Evolutionary conservation across 192 early-diverging fungal genomes (phyloP), one percentile per base, ranked within the genome.

Genomic region (Coemansia sp.): DNA sequence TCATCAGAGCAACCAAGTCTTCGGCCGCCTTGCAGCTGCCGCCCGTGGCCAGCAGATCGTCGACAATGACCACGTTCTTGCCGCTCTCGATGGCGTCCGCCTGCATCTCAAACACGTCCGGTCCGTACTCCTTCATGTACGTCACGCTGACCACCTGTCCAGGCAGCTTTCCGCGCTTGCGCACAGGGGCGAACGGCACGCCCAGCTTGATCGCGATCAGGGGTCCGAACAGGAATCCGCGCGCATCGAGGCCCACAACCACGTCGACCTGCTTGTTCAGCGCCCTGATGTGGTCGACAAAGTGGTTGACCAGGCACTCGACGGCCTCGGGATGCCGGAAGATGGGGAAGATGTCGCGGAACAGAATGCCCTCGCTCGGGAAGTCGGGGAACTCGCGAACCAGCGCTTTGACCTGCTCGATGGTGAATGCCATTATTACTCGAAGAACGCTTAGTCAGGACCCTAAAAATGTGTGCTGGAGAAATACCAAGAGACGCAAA

Each of bases 161-260:
- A 1, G 97, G 95, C 30, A 98, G 86, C 83, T 99, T 99, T 25
- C 97, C 97, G 29, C 88, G 82, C 85, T 99, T 99, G 55, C 97
- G 86, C 48, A 97, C 91, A 34, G 97, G 97, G 0, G 86, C 95
- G 82, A 99, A 99, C 22, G 90, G 85, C 62, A 89, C 89, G 48
- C 87, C 88, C 18, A 99, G 82, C 73, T 90, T 88, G 64, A 86
- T 76, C 29, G 96, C 96, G 42, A 99, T 84, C 75, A 91, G 75
- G 16, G 97, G 94, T 6, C 95, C 94, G 34, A 99, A 87, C 47
- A 99, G 83, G 83, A 99, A 99, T 14, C 97, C 97, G 75, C 97
- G 94, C 6, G 97, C 93, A 69, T 99, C 97, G 19, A 98, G 84
- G 47, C 95, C 97, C 50, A 96, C 90, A 65, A 99, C 83, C 24